phyloP scores from a whole-genome alignment of 2,329 filamentous ascomycete species.

The Exophiala sp. region DNA sequence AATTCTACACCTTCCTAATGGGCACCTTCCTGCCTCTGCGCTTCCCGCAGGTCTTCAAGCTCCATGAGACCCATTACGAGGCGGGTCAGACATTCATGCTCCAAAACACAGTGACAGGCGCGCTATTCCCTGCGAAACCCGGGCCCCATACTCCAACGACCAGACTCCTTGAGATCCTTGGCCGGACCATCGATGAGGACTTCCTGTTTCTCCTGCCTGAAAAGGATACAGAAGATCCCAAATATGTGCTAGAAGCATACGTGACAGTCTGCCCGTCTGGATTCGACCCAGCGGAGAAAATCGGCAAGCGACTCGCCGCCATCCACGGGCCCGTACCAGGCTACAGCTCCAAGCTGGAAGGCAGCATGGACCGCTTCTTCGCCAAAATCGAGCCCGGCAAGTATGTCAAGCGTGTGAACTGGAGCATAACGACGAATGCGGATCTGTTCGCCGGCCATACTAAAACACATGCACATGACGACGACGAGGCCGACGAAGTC shows the following conservation, averaged over 20 bases:
- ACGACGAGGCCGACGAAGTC: constrained; percentile 25
- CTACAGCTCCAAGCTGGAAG: constrained; percentile 55
- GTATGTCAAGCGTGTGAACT: constrained; percentile 55
- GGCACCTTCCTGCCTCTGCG: constrained; percentile 55
- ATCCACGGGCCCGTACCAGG: constrained; percentile 60
- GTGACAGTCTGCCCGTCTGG: constrained; percentile 56
- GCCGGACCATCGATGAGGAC: constrained; percentile 56
- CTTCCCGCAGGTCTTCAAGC: constrained; percentile 53
- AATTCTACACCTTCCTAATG: constrained; percentile 56
- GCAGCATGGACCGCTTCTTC: constrained; percentile 62
- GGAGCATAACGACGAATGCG: constrained; percentile 40
- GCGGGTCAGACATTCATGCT: constrained; percentile 32
- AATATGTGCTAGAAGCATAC: constrained; percentile 57
- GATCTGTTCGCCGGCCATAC: constrained; percentile 39
- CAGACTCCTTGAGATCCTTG: constrained; percentile 47
- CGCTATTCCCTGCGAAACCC: constrained; percentile 39
- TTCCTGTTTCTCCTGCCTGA: constrained; percentile 57
- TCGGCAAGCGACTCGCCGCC: constrained; percentile 49
- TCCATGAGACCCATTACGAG: constrained; percentile 32
- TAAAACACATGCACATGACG: constrained; percentile 33
- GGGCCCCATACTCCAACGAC: constrained; percentile 32
- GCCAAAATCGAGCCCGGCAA: constrained; percentile 51
- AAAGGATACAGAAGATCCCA: constrained; percentile 25
- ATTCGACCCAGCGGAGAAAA: constrained; percentile 56
- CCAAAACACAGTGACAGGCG: constrained; percentile 47